phyloP scores from a whole-genome alignment of 2,329 filamentous ascomycete genomes.

The Phoma herbarum region DNA sequence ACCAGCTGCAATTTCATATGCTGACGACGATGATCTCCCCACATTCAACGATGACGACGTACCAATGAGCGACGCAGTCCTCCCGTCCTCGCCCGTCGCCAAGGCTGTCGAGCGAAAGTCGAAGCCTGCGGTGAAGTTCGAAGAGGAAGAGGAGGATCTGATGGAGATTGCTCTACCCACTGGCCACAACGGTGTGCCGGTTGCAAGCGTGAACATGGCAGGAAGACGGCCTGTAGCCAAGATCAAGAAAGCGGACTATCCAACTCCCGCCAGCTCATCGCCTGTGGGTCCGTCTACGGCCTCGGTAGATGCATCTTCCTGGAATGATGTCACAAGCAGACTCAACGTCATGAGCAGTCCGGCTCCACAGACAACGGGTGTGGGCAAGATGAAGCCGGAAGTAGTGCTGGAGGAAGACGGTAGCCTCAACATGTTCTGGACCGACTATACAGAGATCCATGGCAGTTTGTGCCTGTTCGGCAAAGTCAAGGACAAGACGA shows the following conservation, averaged over 20 bases:
- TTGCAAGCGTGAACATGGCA: conserved; percentile 82
- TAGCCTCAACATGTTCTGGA: conserved; percentile 94
- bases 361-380: conserved; percentile 66
- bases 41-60: conserved; percentile 69
- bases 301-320: conserved; percentile 75
- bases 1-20: conserved; percentile 52
- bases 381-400: conserved; percentile 83
- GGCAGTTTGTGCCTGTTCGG: conserved; percentile 94
- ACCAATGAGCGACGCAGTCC: conserved; percentile 80
- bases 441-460: conserved; percentile 92
- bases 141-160: conserved; percentile 77
- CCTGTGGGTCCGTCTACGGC: conserved; percentile 69
- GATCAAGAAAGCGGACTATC: conserved; percentile 70
- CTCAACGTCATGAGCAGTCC: conserved; percentile 86
- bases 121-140: conserved; percentile 63
- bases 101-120: conserved; percentile 79
- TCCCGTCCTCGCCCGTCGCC: conserved; percentile 85
- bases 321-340: conserved; percentile 86
- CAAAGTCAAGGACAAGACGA: conserved; percentile 91
- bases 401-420: conserved; percentile 95
- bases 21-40: conserved; percentile 66
- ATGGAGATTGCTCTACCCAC: conserved; percentile 86
- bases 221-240: conserved; percentile 82
- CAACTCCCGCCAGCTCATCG: conserved; percentile 79
- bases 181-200: conserved; percentile 68